Evolutionary conservation across 805 yeast species (phyloP).

Genomic region (Pichia gijzeniarum): DNA sequence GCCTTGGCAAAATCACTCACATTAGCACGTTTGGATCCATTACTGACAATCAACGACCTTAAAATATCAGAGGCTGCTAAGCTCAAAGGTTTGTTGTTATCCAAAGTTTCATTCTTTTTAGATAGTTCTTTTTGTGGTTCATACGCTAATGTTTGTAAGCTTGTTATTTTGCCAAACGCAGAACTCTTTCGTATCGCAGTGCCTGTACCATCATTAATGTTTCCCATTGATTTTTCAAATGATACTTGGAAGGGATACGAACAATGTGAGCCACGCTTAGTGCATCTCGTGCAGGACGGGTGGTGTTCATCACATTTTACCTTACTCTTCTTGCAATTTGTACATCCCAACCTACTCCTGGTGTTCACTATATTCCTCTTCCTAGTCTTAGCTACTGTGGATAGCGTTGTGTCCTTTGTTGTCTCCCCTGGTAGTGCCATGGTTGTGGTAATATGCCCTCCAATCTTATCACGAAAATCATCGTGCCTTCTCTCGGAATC

Average conservation of each 20-base stretch:
- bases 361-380: background rate
- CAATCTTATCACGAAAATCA: no score
- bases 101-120: background rate
- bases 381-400: background rate
- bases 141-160: background rate
- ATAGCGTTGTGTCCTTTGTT: slow-evolving; percentile 8
- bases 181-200: background rate
- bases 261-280: slow-evolving; percentile 3
- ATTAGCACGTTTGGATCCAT: background rate
- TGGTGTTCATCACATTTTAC: slow-evolving; percentile 21
- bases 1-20: slow-evolving; percentile 4
- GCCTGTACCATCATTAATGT: background rate
- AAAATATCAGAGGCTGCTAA: slow-evolving; percentile 3
- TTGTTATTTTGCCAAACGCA: slow-evolving; percentile 1
- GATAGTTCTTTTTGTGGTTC: background rate
- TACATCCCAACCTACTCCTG: slow-evolving; percentile 10
- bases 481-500: slow-evolving; percentile 3
- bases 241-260: slow-evolving; percentile 4
- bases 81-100: no score
- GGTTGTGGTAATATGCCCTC: no score
- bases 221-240: background rate
- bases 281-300: slow-evolving; percentile 18
- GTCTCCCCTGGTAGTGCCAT: no score
- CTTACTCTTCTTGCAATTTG: slow-evolving; percentile 18
- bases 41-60: background rate